Base-by-base conservation (phyloP, 306 rosid species). In the Malus sylvestris region DNA sequence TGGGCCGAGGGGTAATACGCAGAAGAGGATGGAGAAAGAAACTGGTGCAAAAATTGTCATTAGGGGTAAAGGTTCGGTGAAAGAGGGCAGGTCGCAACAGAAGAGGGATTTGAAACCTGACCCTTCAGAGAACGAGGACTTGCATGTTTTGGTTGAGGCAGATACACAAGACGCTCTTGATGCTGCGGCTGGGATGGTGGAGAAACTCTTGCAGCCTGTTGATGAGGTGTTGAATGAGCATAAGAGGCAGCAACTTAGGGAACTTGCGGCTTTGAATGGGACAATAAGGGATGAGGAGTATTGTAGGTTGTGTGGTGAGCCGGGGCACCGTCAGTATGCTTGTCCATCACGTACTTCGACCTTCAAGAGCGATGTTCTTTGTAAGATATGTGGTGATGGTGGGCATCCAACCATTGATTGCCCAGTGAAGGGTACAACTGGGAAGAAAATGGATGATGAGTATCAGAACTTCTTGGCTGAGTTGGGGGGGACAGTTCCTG, bases 101-200 rank as follows among this genome's bases (percentile, higher is more conserved):
- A 95, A 95, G 89, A 85, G 99, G 83, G 99, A 95, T 78, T 81
- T 90, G 82, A 92, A 92, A 61, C 97, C 94, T 3, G 97, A 95
- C 35, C 97, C 97, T 2, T 91, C 97, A 0, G 99, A 95, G 78
- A 95, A 95, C 57, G 99, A 95, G 67, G 99, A 95, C 77, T 89
- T 95, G 88, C 99, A 95, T 79, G 99, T 95, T 73, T 71, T 95
- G 64, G 99, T 95, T 30, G 99, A 95, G 93, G 99, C 99, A 0
- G 99, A 95, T 0, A 95, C 97, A 0, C 92, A 62, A 70, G 97
- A 95, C 6, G 82, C 99, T 0, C 96, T 92, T 38, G 99, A 95
- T 0, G 99, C 96, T n/a, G 99, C 99, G 0, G 99, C 97, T 0
- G 97, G 96, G 49, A 95, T 95, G 99, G 99, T 95, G 74, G 97